Evolutionary conservation across 2,329 filamentous ascomycete genomes (phyloP).

Genomic region (Xylaria arbuscula): DNA sequence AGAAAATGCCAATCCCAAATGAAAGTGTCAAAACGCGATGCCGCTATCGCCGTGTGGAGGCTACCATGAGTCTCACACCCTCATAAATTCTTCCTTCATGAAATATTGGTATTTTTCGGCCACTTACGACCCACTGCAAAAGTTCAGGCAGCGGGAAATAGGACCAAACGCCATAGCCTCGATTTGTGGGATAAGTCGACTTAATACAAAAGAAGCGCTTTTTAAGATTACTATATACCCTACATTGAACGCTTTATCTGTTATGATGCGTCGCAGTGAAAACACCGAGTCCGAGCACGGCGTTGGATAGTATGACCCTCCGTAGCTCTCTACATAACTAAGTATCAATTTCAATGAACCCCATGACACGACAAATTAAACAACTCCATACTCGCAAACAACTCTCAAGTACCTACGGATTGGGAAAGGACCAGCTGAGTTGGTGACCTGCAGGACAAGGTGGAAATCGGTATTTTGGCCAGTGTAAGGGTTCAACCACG

Average conservation of each 20-base stretch:
- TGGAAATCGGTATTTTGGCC: neutral
- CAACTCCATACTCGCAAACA: conserved; percentile 2
- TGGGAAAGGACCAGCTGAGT: conserved; percentile 1
- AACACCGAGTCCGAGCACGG: neutral
- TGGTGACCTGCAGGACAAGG: conserved; percentile 4
- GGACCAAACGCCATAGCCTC: neutral
- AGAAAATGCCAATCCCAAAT: no score
- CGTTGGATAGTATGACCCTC: neutral
- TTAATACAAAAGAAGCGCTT: neutral
- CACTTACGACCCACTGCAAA: neutral
- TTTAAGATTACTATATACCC: neutral
- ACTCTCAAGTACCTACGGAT: conserved; percentile 1
- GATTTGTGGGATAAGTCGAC: neutral
- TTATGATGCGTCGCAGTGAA: neutral
- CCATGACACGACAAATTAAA: neutral
- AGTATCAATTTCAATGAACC: neutral
- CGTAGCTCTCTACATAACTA: neutral
- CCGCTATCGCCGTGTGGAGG: no score
- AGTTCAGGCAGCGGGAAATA: neutral
- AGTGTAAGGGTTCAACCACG: neutral
- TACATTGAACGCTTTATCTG: neutral
- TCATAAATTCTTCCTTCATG: neutral
- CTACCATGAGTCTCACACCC: neutral
- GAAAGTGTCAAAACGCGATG: no score
- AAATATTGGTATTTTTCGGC: neutral